A percentile compares a stretch with the other conserved stretches of the same genome.
phyloP scores from a whole-genome alignment of 2,329 filamentous ascomycete genomes.

The Geoglossum cookeanum region DNA sequence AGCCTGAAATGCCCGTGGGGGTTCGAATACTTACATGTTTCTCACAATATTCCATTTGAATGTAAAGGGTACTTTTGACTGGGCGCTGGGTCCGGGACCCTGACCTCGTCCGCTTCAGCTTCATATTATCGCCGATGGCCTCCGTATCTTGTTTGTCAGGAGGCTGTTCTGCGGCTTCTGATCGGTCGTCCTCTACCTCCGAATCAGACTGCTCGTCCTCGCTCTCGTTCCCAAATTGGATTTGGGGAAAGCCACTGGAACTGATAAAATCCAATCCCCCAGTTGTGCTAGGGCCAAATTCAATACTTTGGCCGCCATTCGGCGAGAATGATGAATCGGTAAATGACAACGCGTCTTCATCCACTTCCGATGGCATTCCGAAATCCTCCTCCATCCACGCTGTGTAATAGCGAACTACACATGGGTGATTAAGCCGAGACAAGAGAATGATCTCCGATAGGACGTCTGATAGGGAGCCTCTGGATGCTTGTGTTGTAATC shows the following conservation, averaged over 20 bases:
- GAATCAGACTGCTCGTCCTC: constrained; percentile 19
- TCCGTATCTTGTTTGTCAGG: background rate
- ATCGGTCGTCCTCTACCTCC: constrained; percentile 8
- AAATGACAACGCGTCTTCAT: constrained; percentile 21
- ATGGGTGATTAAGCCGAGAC: constrained; percentile 81
- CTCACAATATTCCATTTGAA: constrained; percentile 98
- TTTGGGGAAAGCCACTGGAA: constrained; percentile 55
- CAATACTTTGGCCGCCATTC: constrained; percentile 19
- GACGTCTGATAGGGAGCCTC: constrained; percentile 39
- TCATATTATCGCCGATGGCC: constrained; percentile 14
- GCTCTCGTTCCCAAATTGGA: constrained; percentile 55
- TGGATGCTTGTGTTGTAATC: constrained; percentile 57
- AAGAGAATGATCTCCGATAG: constrained; percentile 76
- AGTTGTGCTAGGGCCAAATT: constrained; percentile 47
- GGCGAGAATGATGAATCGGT: constrained; percentile 1
- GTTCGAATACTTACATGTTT: constrained; percentile 41
- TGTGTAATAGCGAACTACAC: constrained; percentile 77
- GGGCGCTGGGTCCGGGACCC: constrained; percentile 31
- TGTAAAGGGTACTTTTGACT: constrained; percentile 60
- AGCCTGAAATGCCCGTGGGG: background rate
- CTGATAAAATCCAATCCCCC: constrained; percentile 86
- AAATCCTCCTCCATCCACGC: constrained; percentile 70
- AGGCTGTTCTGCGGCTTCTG: background rate
- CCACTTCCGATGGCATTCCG: constrained; percentile 15
- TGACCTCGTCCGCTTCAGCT: constrained; percentile 24